Base-by-base conservation (phyloP, 1,284 basidiomycete species). In the Ustilago xerochloae region DNA sequence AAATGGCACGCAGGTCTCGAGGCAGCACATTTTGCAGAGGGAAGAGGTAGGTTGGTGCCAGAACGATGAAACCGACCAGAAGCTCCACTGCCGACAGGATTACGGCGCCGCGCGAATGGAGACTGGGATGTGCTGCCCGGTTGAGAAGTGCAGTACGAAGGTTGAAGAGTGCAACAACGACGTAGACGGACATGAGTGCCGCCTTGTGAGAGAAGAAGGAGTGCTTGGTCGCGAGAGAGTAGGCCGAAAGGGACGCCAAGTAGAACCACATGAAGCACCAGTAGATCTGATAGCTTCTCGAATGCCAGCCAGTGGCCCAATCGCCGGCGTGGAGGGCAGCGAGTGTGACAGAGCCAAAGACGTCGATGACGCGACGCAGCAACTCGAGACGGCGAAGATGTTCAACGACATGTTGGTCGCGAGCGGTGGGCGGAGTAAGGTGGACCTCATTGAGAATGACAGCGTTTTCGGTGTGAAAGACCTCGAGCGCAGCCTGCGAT, bases 401-500 rank as follows among this genome's bases (percentile, higher is more conserved):
- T 29, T 69, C 41, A 1, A 41, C 33, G 26, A 43, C 41, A 8
- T 56, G 52, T 0, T 33, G 47, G 6, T 62, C 49, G 29, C 57
- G 55, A 5, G 28, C 41, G 35, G 72, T 62, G 28, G 68, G 55
- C 10, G 77, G 80, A 9, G 78, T 80, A 20, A 68, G 53, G 32
- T 81, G 77, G 5, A 82, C 81, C 47, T 81, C 81, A 59, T 83
- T 81, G 36, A 84, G 63, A 36, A 84, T 75, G 52, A 83, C 80
- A 24, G 79, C 79, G 39, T 84, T 84, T 49, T 84, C 82, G 24
- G 79, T 78, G 51, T 70, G 77, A 43, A 81, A 82, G 38, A 84
- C 81, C 20, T 70, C 62, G 38, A 70, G 57, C 3, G 77, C 71
- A 18, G 80, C 80, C 26, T 71, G 63, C 24, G 60, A 61, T 12